Percentiles rank a stretch among this genome's conserved stretches.
These are phyloP conservation scores for Starmera quercuum DNA, from an alignment of 805 yeast species.

Conservation along the genomic window DNA sequence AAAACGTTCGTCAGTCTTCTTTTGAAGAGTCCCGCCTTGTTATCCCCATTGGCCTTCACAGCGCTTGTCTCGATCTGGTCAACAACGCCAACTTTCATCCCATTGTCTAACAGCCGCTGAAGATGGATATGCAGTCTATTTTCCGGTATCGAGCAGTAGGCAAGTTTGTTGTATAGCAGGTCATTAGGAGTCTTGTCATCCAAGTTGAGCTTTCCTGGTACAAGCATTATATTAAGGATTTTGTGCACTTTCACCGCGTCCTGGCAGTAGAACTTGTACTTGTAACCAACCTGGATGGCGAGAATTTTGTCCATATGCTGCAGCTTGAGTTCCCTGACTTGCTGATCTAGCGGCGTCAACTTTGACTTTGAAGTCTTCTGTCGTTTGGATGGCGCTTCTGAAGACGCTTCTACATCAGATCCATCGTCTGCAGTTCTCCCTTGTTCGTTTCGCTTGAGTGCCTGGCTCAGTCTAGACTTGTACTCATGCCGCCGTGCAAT, in stretches of 20 bases:
- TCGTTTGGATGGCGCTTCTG: conserved; percentile 5
- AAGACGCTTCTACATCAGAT: not conserved
- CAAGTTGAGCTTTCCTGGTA: conserved; percentile 58
- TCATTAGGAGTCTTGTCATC: conserved; percentile 46
- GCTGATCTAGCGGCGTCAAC: conserved; percentile 76
- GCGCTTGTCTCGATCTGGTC: conserved; percentile 81
- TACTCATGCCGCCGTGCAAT: too few relatives aligned
- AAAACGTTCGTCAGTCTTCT: conserved; percentile 65
- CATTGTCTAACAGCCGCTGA: conserved; percentile 61
- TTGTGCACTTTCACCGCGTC: conserved; percentile 72
- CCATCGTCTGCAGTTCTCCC: not conserved
- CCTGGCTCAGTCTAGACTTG: too few relatives aligned
- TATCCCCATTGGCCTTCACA: conserved; percentile 44
- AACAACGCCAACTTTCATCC: conserved; percentile 80
- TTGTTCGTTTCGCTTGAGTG: not conserved
- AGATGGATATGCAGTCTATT: conserved; percentile 67
- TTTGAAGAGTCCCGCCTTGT: conserved; percentile 51
- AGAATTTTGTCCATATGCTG: conserved; percentile 59
- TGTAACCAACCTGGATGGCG: conserved; percentile 87
- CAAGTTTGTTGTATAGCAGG: conserved; percentile 46
- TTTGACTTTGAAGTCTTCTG: conserved; percentile 10
- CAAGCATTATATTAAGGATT: conserved; percentile 59
- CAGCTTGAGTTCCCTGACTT: conserved; percentile 58
- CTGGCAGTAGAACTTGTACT: conserved; percentile 77
- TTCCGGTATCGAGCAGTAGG: conserved; percentile 84